Evolutionary conservation across 2,329 filamentous ascomycete genomes (phyloP).

Genomic region (Lachnellula occidentalis): DNA sequence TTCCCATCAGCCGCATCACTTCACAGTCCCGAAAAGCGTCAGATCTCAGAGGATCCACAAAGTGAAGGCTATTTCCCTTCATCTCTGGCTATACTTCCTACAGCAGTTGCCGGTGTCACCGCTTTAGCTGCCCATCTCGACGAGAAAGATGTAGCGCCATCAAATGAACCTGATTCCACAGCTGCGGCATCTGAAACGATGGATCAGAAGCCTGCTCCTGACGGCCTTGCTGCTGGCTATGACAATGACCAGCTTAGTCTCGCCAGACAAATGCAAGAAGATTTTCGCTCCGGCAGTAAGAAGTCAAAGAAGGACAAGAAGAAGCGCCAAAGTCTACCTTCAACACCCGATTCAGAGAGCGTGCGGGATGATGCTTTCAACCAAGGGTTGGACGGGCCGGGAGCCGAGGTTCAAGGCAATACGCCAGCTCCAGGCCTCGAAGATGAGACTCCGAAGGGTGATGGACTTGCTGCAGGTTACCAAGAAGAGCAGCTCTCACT

Average conservation of each 20-base stretch:
- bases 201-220: conserved; percentile 9
- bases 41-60: background rate
- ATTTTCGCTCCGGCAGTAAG: conserved; percentile 20
- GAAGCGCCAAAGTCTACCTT: conserved; percentile 26
- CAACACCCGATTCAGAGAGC: conserved; percentile 18
- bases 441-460: conserved; percentile 8
- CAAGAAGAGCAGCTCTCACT: conserved; percentile 26
- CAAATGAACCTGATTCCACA: conserved; percentile 1
- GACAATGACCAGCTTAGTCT: conserved; percentile 25
- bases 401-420: conserved; percentile 1
- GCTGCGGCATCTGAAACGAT: conserved; percentile 6
- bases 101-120: conserved; percentile 10
- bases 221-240: conserved; percentile 22
- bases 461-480: conserved; percentile 21
- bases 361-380: conserved; percentile 14
- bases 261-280: conserved; percentile 25
- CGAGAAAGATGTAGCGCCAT: background rate
- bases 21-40: background rate
- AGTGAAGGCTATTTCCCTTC: conserved; percentile 11
- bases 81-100: conserved; percentile 9
- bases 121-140: conserved; percentile 6
- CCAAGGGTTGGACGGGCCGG: background rate
- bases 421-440: background rate
- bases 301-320: conserved; percentile 30
- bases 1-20: conserved; percentile 10